These are phyloP conservation scores for Vigna hirtella DNA, from an alignment of 306 rosid genomes.

Conservation along the genomic window DNA sequence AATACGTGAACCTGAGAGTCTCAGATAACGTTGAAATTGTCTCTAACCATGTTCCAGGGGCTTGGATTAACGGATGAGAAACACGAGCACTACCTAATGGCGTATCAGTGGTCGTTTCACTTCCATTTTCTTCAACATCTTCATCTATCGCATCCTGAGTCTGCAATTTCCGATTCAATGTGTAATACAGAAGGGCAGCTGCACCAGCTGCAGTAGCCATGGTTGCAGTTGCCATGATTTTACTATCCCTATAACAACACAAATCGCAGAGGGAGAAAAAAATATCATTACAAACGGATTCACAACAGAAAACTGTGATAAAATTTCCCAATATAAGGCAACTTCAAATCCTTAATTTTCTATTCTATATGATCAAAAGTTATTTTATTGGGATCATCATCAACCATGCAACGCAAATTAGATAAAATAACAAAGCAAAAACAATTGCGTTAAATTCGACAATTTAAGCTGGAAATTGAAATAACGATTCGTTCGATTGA, in stretches of 20 bases:
- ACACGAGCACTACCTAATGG: conserved; percentile 68
- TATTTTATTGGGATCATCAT: not conserved
- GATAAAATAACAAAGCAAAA: not conserved
- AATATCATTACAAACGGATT: not conserved
- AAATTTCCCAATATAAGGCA: conserved; percentile 8
- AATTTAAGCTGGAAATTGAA: conserved; percentile 8
- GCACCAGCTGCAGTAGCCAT: conserved; percentile 99
- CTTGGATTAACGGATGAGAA: conserved; percentile 80
- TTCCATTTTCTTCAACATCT: conserved; percentile 56
- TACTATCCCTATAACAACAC: conserved; percentile 49
- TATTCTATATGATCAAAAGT: conserved; percentile 21
- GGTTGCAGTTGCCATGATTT: conserved; percentile 92
- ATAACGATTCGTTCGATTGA: conserved; percentile 1
- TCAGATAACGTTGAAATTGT: conserved; percentile 89
- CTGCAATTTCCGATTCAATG: conserved; percentile 76
- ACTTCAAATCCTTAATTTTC: conserved; percentile 35
- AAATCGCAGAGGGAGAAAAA: not conserved
- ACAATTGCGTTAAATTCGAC: not conserved
- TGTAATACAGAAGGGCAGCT: conserved; percentile 89
- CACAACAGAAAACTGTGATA: conserved; percentile 33
- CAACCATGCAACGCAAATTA: conserved; percentile 23
- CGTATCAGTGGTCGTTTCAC: conserved; percentile 45
- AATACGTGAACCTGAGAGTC: conserved; percentile 91
- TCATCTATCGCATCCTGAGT: conserved; percentile 34
- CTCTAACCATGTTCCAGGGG: conserved; percentile 96